Evolutionary conservation across 2,329 filamentous ascomycete genomes (phyloP).

Genomic region (Pseudophaeomoniella oleicola): DNA sequence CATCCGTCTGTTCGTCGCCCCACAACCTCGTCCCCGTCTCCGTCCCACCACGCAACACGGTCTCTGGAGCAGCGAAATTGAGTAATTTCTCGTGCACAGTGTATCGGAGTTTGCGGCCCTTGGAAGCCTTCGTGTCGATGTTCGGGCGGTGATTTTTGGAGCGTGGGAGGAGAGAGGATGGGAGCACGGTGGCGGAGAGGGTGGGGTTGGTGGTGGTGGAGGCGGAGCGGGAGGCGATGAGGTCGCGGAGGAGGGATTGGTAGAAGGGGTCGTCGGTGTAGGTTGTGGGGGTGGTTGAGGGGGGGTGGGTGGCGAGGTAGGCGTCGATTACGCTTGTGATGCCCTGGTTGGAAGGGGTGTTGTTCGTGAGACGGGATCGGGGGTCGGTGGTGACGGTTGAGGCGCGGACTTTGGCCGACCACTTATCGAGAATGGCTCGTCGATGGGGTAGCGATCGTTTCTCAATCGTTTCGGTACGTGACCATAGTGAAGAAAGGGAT

Average conservation of each 20-base stretch:
- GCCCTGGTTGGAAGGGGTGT: constrained; percentile 32
- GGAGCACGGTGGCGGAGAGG: constrained; percentile 19
- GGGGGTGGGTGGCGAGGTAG: constrained; percentile 21
- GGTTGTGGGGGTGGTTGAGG: constrained; percentile 26
- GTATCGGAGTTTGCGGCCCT: constrained; percentile 86
- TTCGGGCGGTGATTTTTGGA: constrained; percentile 50
- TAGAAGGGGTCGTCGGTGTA: constrained; percentile 97
- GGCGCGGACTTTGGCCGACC: constrained; percentile 66
- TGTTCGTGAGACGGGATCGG: constrained; percentile 46
- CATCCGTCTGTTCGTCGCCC: constrained; percentile 65
- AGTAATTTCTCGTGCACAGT: constrained; percentile 94
- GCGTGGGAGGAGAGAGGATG: constrained; percentile 24
- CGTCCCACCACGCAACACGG: constrained; percentile 35
- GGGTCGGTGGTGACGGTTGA: constrained; percentile 37
- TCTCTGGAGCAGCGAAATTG: constrained; percentile 78
- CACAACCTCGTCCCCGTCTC: constrained; percentile 52
- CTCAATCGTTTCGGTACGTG: constrained; percentile 54
- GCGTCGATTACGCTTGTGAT: constrained; percentile 29
- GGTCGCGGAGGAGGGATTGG: constrained; percentile 77
- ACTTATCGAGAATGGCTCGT: constrained; percentile 67
- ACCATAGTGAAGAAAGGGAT: constrained; percentile 55
- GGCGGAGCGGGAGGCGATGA: constrained; percentile 65
- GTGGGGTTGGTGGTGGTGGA: constrained; percentile 12
- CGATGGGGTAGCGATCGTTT: constrained; percentile 43
- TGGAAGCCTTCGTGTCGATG: constrained; percentile 89